Conservation (phyloP, 2,329 filamentous ascomycete genomes). For the Penicillium crustosum region DNA sequence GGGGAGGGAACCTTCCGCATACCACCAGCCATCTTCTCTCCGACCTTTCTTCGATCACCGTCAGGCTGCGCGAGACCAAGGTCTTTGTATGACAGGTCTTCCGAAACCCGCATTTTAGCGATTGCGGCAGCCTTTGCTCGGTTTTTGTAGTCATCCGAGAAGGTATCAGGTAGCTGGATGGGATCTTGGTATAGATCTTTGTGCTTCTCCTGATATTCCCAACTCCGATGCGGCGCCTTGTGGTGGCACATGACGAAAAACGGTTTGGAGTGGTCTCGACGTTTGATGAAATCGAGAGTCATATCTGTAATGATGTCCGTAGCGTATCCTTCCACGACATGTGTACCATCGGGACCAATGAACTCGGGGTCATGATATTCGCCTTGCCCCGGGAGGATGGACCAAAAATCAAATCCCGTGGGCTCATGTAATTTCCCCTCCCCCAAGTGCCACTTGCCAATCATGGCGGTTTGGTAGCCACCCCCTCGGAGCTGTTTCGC, state of each 20-base stretch:
- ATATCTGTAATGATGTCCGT: slow-evolving; percentile 57
- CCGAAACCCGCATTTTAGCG: slow-evolving; percentile 54
- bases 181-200: slow-evolving; percentile 51
- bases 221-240: slow-evolving; percentile 55
- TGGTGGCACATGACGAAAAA: slow-evolving; percentile 60
- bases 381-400: slow-evolving; percentile 53
- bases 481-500: slow-evolving; percentile 51
- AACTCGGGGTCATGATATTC: slow-evolving; percentile 55
- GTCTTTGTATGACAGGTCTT: slow-evolving; percentile 53
- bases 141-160: slow-evolving; percentile 56
- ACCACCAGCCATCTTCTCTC: slow-evolving; percentile 33
- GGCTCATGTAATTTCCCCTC: slow-evolving; percentile 50
- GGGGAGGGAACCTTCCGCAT: slow-evolving; percentile 44
- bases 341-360: slow-evolving; percentile 42
- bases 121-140: slow-evolving; percentile 51
- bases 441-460: slow-evolving; percentile 57
- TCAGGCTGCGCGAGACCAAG: slow-evolving; percentile 55
- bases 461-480: slow-evolving; percentile 54
- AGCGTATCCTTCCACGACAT: slow-evolving; percentile 46
- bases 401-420: slow-evolving; percentile 55
- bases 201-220: slow-evolving; percentile 54
- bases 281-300: slow-evolving; percentile 45
- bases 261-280: slow-evolving; percentile 36
- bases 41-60: slow-evolving; percentile 42
- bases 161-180: slow-evolving; percentile 52